Base-by-base conservation (phyloP, 2,329 filamentous ascomycete species). In the Ophiostoma sp. region DNA sequence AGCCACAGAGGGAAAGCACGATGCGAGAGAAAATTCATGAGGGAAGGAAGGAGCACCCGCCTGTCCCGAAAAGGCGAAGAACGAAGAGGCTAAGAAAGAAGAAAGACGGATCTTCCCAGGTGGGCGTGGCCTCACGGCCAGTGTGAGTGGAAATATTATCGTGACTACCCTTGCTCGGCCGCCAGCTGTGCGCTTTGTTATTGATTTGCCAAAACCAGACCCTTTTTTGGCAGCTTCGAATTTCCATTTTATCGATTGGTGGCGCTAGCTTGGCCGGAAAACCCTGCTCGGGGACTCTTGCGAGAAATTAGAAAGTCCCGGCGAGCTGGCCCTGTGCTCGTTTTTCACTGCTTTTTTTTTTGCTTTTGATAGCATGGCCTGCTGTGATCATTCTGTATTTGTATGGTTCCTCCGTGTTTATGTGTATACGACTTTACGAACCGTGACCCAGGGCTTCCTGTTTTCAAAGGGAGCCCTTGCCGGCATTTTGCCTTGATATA, bases 41-140 rank as follows among this genome's bases (percentile, higher is more conserved):
- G 31, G 33, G 57, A 63, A 55, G 22, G 9, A 22, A 55, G 22
- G 9, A 22, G 22, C 5, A 42, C 11, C 61, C 36, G n/a, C 61
- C n/a, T 42, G 36, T n/a, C 61, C 61, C n/a, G n/a, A 42, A 25
- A 15, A 36, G 33, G 33, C 55, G 33, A 64, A 42, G 36, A 42
- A 42, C 61, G 61, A 63, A 17, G 57, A 64, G 61, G 61, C 61
- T 68, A 33, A 50, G 8, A 33, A 31, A n/a, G 48, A 28, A 31
- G 39, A 68, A 68, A 28, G 63, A 68, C 64, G 64, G 64, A 33
- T 48, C 64, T 68, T 48, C 42, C 64, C 64, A 31, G 39, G 57
- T 36, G 57, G 12, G 57, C 55, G 25, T 28, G 55, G 59, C 59
- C n/a, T 63, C 59, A n/a, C 63, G 36, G 22, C 19, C 22, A 45